Conservation (phyloP, 805 yeast genomes). For the Cyberlindnera mycetangii region DNA sequence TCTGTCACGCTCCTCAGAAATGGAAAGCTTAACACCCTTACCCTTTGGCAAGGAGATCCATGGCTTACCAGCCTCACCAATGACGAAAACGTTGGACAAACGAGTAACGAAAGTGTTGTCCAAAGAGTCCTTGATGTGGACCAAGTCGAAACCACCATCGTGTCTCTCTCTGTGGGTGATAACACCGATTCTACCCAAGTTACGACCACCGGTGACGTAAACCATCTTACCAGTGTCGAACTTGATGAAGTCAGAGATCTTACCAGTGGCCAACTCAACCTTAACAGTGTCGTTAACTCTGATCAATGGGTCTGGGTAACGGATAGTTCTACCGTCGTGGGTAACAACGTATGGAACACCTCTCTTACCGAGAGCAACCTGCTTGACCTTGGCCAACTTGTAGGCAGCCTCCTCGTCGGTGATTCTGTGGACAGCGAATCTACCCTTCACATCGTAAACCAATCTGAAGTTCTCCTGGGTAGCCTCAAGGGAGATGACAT, state of each 20-base stretch:
- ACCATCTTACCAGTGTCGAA: conserved; percentile 91
- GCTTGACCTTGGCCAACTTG: conserved; percentile 98
- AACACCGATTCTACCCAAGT: conserved; percentile 97
- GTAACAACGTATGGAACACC: conserved; percentile 98
- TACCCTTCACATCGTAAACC: conserved; percentile 97
- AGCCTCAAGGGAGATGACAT: conserved; percentile 94
- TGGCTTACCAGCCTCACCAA: conserved; percentile 96
- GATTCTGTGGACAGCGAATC: conserved; percentile 99
- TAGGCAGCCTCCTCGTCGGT: conserved; percentile 97
- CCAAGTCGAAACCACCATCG: conserved; percentile 97
- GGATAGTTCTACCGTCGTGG: conserved; percentile 99
- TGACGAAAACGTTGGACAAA: conserved; percentile 86
- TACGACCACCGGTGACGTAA: conserved; percentile 97
- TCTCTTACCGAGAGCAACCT: conserved; percentile 97
- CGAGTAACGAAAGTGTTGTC: conserved; percentile 96
- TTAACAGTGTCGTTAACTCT: conserved; percentile 97
- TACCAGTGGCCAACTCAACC: conserved; percentile 94
- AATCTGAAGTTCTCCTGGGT: conserved; percentile 99
- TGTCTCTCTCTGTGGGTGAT: conserved; percentile 95
- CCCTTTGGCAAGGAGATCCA: conserved; percentile 96
- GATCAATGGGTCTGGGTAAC: conserved; percentile 98
- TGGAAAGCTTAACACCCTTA: conserved; percentile 95
- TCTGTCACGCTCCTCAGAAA: conserved; percentile 98
- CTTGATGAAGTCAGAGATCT: conserved; percentile 84
- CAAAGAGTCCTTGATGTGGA: conserved; percentile 91